Percentiles rank a stretch among this genome's conserved stretches.
Evolutionary conservation across 169 alveolate species (phyloP).

Genomic region (Eimeria praecox): DNA sequence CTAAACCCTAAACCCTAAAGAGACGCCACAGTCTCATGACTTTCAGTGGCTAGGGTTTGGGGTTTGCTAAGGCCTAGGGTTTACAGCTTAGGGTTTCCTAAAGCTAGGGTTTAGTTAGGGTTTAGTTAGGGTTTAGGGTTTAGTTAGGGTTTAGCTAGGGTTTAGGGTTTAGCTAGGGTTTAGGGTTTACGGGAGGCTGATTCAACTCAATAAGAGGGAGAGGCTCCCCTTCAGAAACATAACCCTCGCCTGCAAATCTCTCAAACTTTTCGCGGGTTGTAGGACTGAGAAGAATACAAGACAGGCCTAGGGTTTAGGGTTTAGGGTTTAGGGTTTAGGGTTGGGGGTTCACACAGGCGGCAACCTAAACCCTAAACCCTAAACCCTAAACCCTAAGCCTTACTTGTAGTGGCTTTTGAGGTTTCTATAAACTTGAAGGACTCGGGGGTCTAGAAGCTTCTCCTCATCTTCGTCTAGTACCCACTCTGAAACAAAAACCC

Average conservation of each 20-base stretch:
- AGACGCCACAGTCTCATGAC: neutral
- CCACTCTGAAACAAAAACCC: constrained; percentile 38
- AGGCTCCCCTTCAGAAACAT: neutral
- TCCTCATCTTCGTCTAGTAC: constrained; percentile 26
- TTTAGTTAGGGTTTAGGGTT: neutral
- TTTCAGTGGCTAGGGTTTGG: neutral
- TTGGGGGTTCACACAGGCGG: neutral
- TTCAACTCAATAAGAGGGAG: constrained; percentile 29
- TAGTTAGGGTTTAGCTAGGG: neutral
- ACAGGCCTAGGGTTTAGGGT: constrained; percentile 13
- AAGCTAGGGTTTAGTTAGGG: neutral
- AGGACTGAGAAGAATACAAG: constrained; percentile 13
- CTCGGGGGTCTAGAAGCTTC: neutral
- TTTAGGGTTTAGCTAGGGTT: neutral
- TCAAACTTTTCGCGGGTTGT: neutral
- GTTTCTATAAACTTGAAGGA: neutral
- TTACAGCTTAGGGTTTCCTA: neutral
- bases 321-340: constrained; percentile 63
- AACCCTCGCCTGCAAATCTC: constrained; percentile 56
- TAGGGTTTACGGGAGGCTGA: constrained; percentile 41
- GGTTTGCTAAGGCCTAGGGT: neutral
- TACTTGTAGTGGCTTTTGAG: constrained; percentile 27
- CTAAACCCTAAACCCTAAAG: constrained; percentile 28
- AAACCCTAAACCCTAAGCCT: constrained; percentile 22
- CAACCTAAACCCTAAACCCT: constrained; percentile 3